A percentile compares a stretch with the other conserved stretches of the same genome.
These are phyloP conservation scores for Daedaleopsis sinensis DNA, from an alignment of 768 basidiomycete species.

Conservation along the genomic window DNA sequence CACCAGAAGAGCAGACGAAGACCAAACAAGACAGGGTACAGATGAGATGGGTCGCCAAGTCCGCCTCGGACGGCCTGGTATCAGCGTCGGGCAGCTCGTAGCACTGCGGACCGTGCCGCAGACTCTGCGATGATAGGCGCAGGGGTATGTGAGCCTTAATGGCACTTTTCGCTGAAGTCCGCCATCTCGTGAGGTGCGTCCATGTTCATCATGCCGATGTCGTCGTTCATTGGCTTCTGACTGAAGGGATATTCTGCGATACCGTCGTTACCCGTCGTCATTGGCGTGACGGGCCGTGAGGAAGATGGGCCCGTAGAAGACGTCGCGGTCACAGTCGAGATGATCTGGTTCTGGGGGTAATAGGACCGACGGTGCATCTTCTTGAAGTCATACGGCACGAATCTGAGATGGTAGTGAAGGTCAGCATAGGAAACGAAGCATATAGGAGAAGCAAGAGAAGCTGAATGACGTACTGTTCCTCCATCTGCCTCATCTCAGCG, in stretches of 20 bases:
- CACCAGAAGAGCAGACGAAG: conserved; percentile 9
- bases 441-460: conserved; percentile 10
- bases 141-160: conserved; percentile 10
- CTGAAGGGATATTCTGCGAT: conserved; percentile 26
- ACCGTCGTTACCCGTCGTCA: conserved; percentile 28
- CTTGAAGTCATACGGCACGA: conserved; percentile 90
- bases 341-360: conserved; percentile 77
- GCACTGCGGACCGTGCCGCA: neutral
- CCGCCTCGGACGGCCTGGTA: neutral
- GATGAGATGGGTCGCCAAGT: conserved; percentile 11
- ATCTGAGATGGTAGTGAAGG: conserved; percentile 48
- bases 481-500: conserved; percentile 95
- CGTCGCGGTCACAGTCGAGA: conserved; percentile 70
- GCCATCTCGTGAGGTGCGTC: conserved; percentile 16
- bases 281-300: conserved; percentile 76
- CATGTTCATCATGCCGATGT: conserved; percentile 14
- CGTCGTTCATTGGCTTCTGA: conserved; percentile 23
- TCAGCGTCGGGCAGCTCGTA: neutral
- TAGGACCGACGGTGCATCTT: conserved; percentile 91
- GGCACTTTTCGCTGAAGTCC: conserved; percentile 22
- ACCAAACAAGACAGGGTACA: conserved; percentile 19
- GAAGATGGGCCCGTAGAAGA: conserved; percentile 71
- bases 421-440: conserved; percentile 6
- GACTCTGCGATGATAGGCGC: neutral
- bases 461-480: conserved; percentile 79